Evolutionary conservation across 2,329 filamentous ascomycete species (phyloP).

Genomic region (Trichoderma lentiforme): DNA sequence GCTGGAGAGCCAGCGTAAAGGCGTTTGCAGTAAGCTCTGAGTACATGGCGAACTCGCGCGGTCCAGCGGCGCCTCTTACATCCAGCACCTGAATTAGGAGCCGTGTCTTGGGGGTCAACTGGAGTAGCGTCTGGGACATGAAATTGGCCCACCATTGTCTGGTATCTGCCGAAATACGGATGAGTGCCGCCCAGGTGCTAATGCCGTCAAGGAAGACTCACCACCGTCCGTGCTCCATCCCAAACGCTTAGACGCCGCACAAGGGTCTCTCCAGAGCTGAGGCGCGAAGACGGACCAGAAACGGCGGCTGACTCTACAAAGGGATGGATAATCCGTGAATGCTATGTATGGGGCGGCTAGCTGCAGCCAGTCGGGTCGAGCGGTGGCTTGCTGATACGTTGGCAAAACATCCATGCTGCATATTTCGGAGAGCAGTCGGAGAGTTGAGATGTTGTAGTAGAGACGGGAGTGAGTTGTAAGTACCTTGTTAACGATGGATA

Average conservation of each 20-base stretch:
- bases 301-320: slow-evolving; percentile 47
- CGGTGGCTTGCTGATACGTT: slow-evolving; percentile 51
- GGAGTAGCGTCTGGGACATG: slow-evolving; percentile 38
- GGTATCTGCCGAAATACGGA: slow-evolving; percentile 35
- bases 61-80: slow-evolving; percentile 40
- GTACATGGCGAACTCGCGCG: slow-evolving; percentile 40
- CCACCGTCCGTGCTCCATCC: slow-evolving; percentile 45
- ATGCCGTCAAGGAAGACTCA: slow-evolving; percentile 28
- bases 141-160: slow-evolving; percentile 48
- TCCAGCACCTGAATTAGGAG: slow-evolving; percentile 47
- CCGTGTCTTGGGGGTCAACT: slow-evolving; percentile 38
- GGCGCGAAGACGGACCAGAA: slow-evolving; percentile 51
- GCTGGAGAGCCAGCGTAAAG: slow-evolving; percentile 36
- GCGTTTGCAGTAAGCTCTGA: slow-evolving; percentile 36
- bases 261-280: slow-evolving; percentile 50
- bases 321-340: slow-evolving; percentile 39
- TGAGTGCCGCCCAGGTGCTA: background rate
- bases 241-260: slow-evolving; percentile 37
- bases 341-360: slow-evolving; percentile 46
- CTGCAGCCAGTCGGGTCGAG: slow-evolving; percentile 46
- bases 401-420: slow-evolving; percentile 39
- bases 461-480: background rate
- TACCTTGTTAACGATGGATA: background rate
- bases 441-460: background rate
- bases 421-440: slow-evolving; percentile 16